Conservation (phyloP, 257 asterid genomes). For the Avicennia marina region DNA sequence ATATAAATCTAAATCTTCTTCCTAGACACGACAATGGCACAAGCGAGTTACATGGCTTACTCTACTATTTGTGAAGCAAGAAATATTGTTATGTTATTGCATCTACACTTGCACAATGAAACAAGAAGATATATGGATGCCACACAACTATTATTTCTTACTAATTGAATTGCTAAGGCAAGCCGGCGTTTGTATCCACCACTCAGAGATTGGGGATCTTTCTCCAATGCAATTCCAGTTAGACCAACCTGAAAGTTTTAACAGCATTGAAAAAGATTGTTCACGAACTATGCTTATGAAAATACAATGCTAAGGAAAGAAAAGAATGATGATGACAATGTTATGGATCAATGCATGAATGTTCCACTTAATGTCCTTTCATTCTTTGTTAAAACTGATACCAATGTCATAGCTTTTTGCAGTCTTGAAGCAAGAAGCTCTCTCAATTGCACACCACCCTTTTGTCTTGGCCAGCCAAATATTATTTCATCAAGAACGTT, state of each 20-base stretch:
- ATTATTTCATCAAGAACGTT: conserved; percentile 80
- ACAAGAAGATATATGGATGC: not conserved
- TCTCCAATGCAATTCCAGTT: conserved; percentile 64
- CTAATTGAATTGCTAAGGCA: conserved; percentile 90
- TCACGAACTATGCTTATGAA: no score
- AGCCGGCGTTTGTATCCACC: conserved; percentile 97
- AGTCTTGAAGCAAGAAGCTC: conserved; percentile 87
- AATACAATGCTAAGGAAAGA: no score
- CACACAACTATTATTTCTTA: conserved; percentile 20
- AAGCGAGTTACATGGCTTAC: not conserved
- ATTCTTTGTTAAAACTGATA: conserved; percentile 24
- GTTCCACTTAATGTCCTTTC: conserved; percentile 12
- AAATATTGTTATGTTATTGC: not conserved
- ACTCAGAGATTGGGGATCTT: conserved; percentile 84
- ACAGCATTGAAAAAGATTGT: conserved; percentile 7
- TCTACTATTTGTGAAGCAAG: conserved; percentile 5
- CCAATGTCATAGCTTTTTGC: conserved; percentile 80
- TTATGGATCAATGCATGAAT: conserved; percentile 14
- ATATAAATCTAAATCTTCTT: conserved; percentile 12
- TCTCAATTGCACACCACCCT: conserved; percentile 62
- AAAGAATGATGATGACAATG: conserved; percentile 8
- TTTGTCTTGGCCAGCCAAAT: conserved; percentile 96
- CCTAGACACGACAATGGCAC: conserved; percentile 1
- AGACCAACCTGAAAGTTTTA: conserved; percentile 55
- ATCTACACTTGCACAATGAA: conserved; percentile 8